Evolutionary conservation across 495 filamentous ascomycete genomes (phyloP), one percentile per base, ranked within the genome.

Genomic region (Lophiotrema nucula): DNA sequence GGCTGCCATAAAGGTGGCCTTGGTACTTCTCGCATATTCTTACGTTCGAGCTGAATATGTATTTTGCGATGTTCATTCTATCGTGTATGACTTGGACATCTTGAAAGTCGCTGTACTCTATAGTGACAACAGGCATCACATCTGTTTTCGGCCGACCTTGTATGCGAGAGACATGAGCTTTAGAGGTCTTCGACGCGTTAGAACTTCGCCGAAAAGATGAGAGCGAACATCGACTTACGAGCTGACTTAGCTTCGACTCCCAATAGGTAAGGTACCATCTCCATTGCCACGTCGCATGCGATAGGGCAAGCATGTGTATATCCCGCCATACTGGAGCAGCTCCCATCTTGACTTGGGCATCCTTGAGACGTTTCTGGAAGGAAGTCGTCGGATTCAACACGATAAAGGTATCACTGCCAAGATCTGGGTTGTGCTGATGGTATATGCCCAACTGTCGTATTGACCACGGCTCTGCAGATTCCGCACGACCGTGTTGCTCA

Each of bases 71-170:
- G 33, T 52, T 50, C 38, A 58, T 50, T 18, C 47, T 10, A 22
- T 58, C 56, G 19, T 58, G 56, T 13, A 58, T 58, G 6, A 58
- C 46, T 46, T 58, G 56, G 1, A 58, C 38, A 24, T 58, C 56
- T 33, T 58, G 56, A 5, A 52, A 25, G 28, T 58, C 56, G 5
- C 37, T 6, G 25, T 51, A 58, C 18, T 58, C 56, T 13, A 58
- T 58, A 3, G 22, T 45, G 19, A 58, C 12, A 0, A 35, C 24
- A 10, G 43, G 12, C 13, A 19, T 26, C 2, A 21, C 23, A 18
- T 47, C 28, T 1, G 22, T 45, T 6, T 26, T 25, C 27, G n/a
- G 22, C 23, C 31, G 33, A 18, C 37, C 15, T 16, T 55, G 22
- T 6, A 44, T 43, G 27, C 31, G 42, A 11, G 53, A 50, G n/a